Conservation (phyloP, 2,329 filamentous ascomycete species). For the Scopulariopsis brevicaulis region DNA sequence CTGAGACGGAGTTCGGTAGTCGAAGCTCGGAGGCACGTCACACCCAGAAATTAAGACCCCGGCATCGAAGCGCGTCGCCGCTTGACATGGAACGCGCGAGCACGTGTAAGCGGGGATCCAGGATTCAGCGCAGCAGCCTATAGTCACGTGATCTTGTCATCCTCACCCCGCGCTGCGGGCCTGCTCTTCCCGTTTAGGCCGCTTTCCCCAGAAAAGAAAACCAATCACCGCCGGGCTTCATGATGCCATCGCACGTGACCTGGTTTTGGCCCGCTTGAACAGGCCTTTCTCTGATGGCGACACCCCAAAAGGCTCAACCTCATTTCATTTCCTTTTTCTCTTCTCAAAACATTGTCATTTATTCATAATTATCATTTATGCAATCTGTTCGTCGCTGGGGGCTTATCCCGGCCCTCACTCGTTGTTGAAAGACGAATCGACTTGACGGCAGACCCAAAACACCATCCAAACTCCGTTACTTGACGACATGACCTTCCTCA, state of each 20-base stretch:
- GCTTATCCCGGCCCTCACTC: neutral
- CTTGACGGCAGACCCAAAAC: neutral
- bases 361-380: neutral
- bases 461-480: neutral
- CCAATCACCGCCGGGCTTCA: constrained; percentile 2
- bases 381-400: neutral
- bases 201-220: neutral
- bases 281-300: neutral
- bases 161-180: neutral
- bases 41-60: neutral
- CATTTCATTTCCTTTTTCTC: neutral
- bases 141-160: neutral
- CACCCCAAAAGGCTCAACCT: neutral
- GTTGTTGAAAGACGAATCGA: neutral
- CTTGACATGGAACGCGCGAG: neutral
- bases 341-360: neutral
- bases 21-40: neutral
- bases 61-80: neutral
- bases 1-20: neutral
- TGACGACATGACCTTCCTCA: neutral
- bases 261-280: neutral
- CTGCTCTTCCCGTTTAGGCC: neutral
- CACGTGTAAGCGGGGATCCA: too few relatives aligned
- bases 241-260: constrained; percentile 6
- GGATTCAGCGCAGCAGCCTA: neutral